phyloP scores from a whole-genome alignment of 116 monocot species.

The Zostera marina region DNA sequence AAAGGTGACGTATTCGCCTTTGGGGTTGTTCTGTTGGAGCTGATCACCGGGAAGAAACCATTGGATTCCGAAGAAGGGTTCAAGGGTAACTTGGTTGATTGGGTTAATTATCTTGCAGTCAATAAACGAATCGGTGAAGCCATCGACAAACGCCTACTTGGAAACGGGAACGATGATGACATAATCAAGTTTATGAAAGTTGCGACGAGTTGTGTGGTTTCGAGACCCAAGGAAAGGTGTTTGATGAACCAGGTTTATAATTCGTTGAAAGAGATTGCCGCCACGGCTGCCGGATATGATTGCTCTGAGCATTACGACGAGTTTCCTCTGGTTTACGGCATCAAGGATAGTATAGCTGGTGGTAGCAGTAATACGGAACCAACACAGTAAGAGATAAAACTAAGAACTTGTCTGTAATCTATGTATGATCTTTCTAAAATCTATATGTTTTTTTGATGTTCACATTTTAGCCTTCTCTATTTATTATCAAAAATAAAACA shows the following conservation, averaged over 20 bases:
- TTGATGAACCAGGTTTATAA: slow-evolving; percentile 48
- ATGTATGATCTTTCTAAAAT: too few species aligned
- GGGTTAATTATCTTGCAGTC: slow-evolving; percentile 27
- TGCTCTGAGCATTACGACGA: slow-evolving; percentile 52
- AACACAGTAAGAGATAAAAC: background rate
- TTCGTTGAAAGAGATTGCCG: slow-evolving; percentile 30
- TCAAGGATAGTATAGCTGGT: slow-evolving; percentile 12
- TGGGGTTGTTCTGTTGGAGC: slow-evolving; percentile 46
- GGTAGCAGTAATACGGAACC: slow-evolving; percentile 5
- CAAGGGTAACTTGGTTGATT: slow-evolving; percentile 49
- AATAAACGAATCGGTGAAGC: slow-evolving; percentile 23
- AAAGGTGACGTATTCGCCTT: slow-evolving; percentile 51
- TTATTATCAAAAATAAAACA: too few species aligned
- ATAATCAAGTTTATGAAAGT: slow-evolving; percentile 33
- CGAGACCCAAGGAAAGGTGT: slow-evolving; percentile 37
- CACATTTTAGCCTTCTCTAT: too few species aligned
- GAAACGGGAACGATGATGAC: slow-evolving; percentile 31
- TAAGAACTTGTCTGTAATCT: too few species aligned
- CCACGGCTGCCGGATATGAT: slow-evolving; percentile 13
- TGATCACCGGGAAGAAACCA: slow-evolving; percentile 45
- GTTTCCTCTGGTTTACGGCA: slow-evolving; percentile 34
- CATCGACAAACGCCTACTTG: slow-evolving; percentile 21
- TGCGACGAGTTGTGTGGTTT: slow-evolving; percentile 28
- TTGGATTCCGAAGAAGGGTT: slow-evolving; percentile 27
- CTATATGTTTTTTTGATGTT: too few species aligned